These are phyloP conservation scores for Pythium volutum DNA, from an alignment of 352 stramenopile species.

Conservation along the genomic window DNA sequence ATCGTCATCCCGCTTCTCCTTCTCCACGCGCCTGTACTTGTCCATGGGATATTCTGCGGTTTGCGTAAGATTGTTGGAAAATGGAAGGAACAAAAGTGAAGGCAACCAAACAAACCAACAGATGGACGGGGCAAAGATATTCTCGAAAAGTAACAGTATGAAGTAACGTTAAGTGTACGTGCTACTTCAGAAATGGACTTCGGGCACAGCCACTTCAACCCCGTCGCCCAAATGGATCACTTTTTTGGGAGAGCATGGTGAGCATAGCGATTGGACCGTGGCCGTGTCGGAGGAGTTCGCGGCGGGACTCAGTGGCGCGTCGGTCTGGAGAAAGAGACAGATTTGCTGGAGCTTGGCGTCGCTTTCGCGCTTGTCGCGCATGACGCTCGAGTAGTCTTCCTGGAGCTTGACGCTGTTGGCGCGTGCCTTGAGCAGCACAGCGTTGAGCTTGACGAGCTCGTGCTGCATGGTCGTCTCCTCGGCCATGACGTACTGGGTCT, in stretches of 20 bases:
- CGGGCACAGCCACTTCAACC: constrained; percentile 15
- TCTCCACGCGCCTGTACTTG: constrained; percentile 82
- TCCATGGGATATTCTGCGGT: constrained; percentile 55
- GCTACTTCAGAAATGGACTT: constrained; percentile 24
- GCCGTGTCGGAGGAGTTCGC: neutral
- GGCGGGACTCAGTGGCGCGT: neutral
- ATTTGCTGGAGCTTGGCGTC: constrained; percentile 56
- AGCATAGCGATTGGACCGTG: constrained; percentile 11
- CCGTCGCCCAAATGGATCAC: constrained; percentile 8
- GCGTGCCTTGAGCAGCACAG: constrained; percentile 33
- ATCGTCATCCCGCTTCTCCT: constrained; percentile 47
- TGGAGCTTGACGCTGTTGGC: constrained; percentile 42
- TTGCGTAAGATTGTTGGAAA: constrained; percentile 2
- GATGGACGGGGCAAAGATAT: constrained; percentile 7
- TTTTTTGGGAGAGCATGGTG: neutral
- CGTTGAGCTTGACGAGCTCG: constrained; percentile 40
- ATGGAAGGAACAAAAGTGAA: constrained; percentile 8
- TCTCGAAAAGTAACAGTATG: constrained; percentile 19
- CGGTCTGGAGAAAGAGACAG: constrained; percentile 46
- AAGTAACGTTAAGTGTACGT: constrained; percentile 2
- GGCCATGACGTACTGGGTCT: constrained; percentile 40
- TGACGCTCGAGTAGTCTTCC: constrained; percentile 42
- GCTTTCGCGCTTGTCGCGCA: constrained; percentile 47
- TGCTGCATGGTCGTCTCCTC: constrained; percentile 57
- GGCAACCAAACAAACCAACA: neutral